Percentiles rank a stretch among this genome's conserved stretches.
Conservation (phyloP, 192 early-diverging fungal genomes). For the Coemansia sp. region DNA sequence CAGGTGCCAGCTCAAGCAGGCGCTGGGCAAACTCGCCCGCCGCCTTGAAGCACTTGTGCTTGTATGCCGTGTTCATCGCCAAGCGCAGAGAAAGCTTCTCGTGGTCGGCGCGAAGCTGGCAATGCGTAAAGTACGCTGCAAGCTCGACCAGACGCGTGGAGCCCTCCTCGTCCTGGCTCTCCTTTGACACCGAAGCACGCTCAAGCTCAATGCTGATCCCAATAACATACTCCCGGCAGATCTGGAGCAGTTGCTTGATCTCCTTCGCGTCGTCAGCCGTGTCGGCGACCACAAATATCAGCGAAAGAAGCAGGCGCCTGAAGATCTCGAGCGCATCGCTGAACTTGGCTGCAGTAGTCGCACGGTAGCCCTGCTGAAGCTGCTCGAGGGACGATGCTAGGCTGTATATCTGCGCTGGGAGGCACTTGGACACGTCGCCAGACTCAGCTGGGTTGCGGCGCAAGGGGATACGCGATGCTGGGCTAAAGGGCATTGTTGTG, state of each 20-base stretch:
- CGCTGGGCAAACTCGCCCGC: constrained; percentile 89
- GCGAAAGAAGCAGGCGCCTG: constrained; percentile 73
- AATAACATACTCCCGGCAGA: constrained; percentile 91
- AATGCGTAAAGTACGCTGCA: constrained; percentile 95
- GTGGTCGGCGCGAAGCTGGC: constrained; percentile 86
- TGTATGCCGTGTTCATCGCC: constrained; percentile 85
- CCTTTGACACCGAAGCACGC: constrained; percentile 64
- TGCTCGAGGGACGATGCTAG: constrained; percentile 58
- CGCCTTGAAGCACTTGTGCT: constrained; percentile 80
- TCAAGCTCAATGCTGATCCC: constrained; percentile 84
- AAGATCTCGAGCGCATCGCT: constrained; percentile 77
- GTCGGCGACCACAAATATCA: constrained; percentile 75
- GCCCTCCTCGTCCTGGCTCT: constrained; percentile 59
- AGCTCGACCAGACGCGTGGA: constrained; percentile 82
- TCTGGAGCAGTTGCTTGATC: constrained; percentile 75
- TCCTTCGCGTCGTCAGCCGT: constrained; percentile 73
- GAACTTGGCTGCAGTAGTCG: constrained; percentile 82
- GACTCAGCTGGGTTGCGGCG: constrained; percentile 63
- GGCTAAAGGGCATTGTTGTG: constrained; percentile 62
- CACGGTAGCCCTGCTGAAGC: constrained; percentile 84
- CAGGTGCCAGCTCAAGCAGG: constrained; percentile 86
- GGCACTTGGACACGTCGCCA: constrained; percentile 47
- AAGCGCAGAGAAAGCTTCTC: constrained; percentile 84
- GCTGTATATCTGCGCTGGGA: constrained; percentile 44
- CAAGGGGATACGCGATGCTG: constrained; percentile 69